Base-by-base conservation (phyloP, 31 red algal genomes). In the Endocladia muricata region DNA sequence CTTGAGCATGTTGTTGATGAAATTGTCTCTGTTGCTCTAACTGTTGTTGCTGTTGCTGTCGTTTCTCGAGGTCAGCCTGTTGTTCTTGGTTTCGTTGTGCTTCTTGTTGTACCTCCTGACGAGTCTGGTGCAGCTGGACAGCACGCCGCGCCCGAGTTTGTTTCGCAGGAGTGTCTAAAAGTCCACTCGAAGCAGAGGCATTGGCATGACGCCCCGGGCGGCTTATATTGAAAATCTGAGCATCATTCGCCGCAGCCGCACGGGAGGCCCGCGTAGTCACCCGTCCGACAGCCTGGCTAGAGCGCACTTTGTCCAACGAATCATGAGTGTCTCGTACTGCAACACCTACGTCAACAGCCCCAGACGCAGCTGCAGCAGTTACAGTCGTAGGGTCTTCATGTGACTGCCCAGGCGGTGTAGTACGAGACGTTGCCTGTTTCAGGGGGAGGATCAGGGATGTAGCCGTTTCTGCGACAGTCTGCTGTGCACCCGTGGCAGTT, bases 1-100 rank as follows among this genome's bases (percentile, higher is more conserved):
- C 30, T 17, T 70, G 52, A 6, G 57, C 64, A 1, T 70, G 77
- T 70, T 73, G 79, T 42, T 72, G 79, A 28, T 70, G 77, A 37
- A 69, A n/a, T 40, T 72, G 79, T 25, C 38, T 17, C 51, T 56
- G 72, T 0, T 60, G 51, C 25, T 32, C 3, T 34, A 22, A 3
- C 19, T 76, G 25, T 19, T 56, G 48, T 59, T 76, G 68, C 37
- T 72, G 34, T 11, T 72, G 34, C 68, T 23, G 21, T 0, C 35
- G 68, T 31, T 43, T 4, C 1, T 72, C 21, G 35, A 21, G 68
- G 21, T 67, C 30, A 32, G 19, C 30, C 8, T 49, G 44, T 19
- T 49, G 44, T 19, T 61, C 9, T 61, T 13, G 57, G 6, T 23
- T 9, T 28, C 29, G 57, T 28, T 23, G 17, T 61, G 57, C 9